Evolutionary conservation across 2,329 filamentous ascomycete species (phyloP), one percentile per base, ranked within the genome.

Genomic region (Botrytis pseudocinerea): DNA sequence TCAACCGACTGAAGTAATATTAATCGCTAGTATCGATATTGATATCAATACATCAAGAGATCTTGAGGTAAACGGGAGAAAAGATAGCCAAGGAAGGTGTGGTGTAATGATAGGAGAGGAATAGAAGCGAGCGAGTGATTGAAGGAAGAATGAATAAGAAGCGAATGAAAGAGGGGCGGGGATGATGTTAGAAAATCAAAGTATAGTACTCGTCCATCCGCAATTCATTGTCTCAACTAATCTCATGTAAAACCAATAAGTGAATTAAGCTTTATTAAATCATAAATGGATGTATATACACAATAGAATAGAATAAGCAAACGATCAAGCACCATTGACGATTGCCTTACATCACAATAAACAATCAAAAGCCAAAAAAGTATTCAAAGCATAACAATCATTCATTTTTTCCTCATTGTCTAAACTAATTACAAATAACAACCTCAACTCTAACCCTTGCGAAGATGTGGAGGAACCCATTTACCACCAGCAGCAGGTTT

Each of bases 381-480:
- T 18, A 32, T 32, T 57, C n/a, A 57, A 28, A 28, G 51, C 51
- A 28, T 57, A 57, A 57, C 51, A 57, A 57, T 57, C 51, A 28
- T 57, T 57, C 51, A 57, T 32, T 57, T 57, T 44, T 57, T 57
- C 51, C 51, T 57, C 51, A 28, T 57, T 57, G 51, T 57, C 51
- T 57, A 57, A 57, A 28, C 51, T 57, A 57, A 57, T 57, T 57
- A 57, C 51, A 57, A 28, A 57, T 28, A 57, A 28, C n/a, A 28
- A 8, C n/a, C n/a, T 57, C n/a, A 28, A 28, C n/a, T 57, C n/a
- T 28, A 57, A 28, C 14, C n/a, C 51, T 57, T 57, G n/a, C 51
- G 51, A 57, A 57, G 51, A 57, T 57, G 51, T 57, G 51, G 51
- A 57, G 51, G 51, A 57, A 57, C 51, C 51, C 51, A 57, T 57